Evolutionary conservation across 768 basidiomycete species (phyloP).

Genomic region (Tylopilus intermedius): DNA sequence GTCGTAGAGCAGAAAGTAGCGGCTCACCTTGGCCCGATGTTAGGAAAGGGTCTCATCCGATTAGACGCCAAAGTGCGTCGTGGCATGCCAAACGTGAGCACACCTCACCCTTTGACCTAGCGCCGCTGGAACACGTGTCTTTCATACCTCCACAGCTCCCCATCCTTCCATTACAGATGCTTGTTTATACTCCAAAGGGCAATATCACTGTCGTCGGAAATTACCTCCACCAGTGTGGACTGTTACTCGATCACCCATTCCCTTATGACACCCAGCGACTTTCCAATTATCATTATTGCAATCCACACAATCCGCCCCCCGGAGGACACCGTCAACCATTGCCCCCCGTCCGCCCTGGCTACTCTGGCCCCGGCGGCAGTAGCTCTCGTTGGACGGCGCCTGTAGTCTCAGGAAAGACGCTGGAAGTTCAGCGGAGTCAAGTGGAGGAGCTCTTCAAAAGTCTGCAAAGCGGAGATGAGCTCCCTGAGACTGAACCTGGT

Average conservation of each 20-base stretch:
- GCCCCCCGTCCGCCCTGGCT: constrained; percentile 39
- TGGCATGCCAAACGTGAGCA: constrained; percentile 56
- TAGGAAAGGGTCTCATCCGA: constrained; percentile 78
- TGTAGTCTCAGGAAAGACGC: constrained; percentile 61
- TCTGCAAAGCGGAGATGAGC: constrained; percentile 80
- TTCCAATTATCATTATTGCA: constrained; percentile 67
- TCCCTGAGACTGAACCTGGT: constrained; percentile 84
- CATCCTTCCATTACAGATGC: constrained; percentile 76
- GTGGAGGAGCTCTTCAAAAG: constrained; percentile 92
- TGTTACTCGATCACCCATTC: constrained; percentile 79
- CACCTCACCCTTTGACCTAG: constrained; percentile 15
- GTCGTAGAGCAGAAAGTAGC: constrained; percentile 87
- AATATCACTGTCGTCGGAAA: constrained; percentile 81
- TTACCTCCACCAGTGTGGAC: constrained; percentile 60
- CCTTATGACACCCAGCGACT: constrained; percentile 59
- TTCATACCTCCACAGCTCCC: constrained; percentile 50
- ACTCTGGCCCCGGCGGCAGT: constrained; percentile 36
- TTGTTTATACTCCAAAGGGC: constrained; percentile 91
- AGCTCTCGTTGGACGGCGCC: constrained; percentile 52
- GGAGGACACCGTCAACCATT: constrained; percentile 52
- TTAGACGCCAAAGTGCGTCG: constrained; percentile 73
- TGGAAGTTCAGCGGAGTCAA: constrained; percentile 89
- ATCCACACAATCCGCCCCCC: constrained; percentile 82
- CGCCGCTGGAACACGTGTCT: constrained; percentile 15
- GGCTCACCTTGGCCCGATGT: constrained; percentile 72